Conservation (phyloP, 129 eudicot genomes). For the Escallonia rubra region DNA sequence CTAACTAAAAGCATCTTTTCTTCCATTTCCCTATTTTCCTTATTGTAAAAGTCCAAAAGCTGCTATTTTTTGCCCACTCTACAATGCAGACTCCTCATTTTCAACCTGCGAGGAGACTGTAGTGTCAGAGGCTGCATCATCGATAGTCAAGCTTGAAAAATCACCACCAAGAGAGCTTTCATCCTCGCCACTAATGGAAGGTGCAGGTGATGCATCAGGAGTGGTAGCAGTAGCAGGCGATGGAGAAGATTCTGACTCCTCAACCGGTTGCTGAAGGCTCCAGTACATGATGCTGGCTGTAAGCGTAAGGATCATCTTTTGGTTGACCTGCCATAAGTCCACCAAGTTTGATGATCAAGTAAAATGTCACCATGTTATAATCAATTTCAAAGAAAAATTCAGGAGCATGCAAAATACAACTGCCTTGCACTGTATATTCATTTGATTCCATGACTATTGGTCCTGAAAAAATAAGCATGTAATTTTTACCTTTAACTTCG, state of each 20-base stretch:
- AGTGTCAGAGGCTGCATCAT: constrained; percentile 50
- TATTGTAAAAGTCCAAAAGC: neutral
- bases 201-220: constrained; percentile 53
- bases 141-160: constrained; percentile 36
- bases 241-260: constrained; percentile 46
- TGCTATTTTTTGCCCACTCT: neutral
- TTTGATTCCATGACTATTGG: no score
- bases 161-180: constrained; percentile 40
- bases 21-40: no score
- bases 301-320: constrained; percentile 87
- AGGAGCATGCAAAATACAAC: no score
- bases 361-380: no score
- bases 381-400: no score
- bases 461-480: no score
- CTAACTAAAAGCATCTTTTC: no score
- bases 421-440: no score
- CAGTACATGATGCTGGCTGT: constrained; percentile 95
- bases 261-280: constrained; percentile 75
- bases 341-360: neutral
- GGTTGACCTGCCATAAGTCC: constrained; percentile 59
- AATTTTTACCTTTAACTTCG: no score
- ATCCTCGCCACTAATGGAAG: constrained; percentile 27
- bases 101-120: constrained; percentile 44
- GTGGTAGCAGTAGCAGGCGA: constrained; percentile 25
- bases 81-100: constrained; percentile 22